Evolutionary conservation across 805 yeast species (phyloP).

Genomic region (Maudiozyma serrabonitensis): DNA sequence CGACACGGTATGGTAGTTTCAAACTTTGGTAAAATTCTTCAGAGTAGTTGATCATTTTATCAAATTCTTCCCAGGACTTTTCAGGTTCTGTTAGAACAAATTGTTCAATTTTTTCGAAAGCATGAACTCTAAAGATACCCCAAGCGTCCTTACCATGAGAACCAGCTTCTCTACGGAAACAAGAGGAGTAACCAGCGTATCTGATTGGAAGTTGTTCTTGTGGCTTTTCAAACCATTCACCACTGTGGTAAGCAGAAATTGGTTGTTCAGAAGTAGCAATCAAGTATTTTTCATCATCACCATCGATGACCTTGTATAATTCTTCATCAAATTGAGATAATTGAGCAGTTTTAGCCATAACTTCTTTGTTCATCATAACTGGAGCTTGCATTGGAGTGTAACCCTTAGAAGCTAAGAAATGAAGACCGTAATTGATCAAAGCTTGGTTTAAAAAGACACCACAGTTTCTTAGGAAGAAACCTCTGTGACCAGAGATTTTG

Average conservation of each 20-base stretch:
- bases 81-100: slow-evolving; percentile 94
- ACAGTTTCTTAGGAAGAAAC: slow-evolving; percentile 86
- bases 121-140: slow-evolving; percentile 99
- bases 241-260: slow-evolving; percentile 92
- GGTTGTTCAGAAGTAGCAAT: slow-evolving; percentile 99
- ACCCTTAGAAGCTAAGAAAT: slow-evolving; percentile 66
- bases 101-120: slow-evolving; percentile 97
- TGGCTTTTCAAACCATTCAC: slow-evolving; percentile 98
- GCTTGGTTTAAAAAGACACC: slow-evolving; percentile 99
- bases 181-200: slow-evolving; percentile 96
- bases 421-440: slow-evolving; percentile 88
- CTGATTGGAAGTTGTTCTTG: slow-evolving; percentile 92
- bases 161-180: slow-evolving; percentile 99
- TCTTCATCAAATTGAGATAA: slow-evolving; percentile 97
- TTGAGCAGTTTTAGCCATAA: slow-evolving; percentile 99
- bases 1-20: slow-evolving; percentile 92
- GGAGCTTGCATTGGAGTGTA: slow-evolving; percentile 95
- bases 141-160: slow-evolving; percentile 99
- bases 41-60: slow-evolving; percentile 81
- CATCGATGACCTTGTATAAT: slow-evolving; percentile 91
- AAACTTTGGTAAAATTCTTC: slow-evolving; percentile 91
- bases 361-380: slow-evolving; percentile 99
- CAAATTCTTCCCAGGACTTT: slow-evolving; percentile 95
- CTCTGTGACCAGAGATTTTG: slow-evolving; percentile 96
- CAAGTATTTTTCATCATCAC: slow-evolving; percentile 93